Conservation (phyloP, 371 early-diverging fungal species). For the Mucor indicus region DNA sequence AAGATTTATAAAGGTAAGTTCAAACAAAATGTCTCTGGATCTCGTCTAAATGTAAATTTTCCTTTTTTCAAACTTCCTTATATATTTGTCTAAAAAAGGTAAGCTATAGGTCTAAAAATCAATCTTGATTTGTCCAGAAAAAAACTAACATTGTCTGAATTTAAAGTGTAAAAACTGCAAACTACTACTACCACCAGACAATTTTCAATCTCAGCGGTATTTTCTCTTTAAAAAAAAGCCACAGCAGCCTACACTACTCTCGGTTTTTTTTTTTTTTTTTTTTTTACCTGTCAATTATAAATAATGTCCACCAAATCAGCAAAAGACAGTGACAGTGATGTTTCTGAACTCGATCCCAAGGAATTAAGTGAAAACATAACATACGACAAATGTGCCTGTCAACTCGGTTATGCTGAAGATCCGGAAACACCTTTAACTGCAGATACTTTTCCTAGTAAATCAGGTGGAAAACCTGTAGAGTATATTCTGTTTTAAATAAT, state of each 20-base stretch:
- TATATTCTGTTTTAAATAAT: not conserved
- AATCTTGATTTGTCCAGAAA: too few species aligned
- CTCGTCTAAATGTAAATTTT: too few species aligned
- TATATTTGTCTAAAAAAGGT: too few species aligned
- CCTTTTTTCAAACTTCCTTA: too few species aligned
- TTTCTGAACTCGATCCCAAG: constrained; percentile 30
- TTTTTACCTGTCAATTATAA: not conserved
- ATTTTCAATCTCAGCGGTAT: too few species aligned
- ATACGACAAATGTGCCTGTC: constrained; percentile 42
- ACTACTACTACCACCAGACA: too few species aligned
- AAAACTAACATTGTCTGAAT: too few species aligned
- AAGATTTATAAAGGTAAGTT: too few species aligned
- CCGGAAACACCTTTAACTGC: constrained; percentile 59
- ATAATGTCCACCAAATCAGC: constrained; percentile 6
- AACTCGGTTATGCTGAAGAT: constrained; percentile 78
- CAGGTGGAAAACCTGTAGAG: constrained; percentile 86
- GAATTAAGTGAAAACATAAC: constrained; percentile 26
- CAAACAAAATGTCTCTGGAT: too few species aligned
- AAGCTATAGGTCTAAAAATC: too few species aligned
- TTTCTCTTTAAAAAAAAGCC: not conserved
- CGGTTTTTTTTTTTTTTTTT: not conserved
- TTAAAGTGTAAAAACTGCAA: too few species aligned
- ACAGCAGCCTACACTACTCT: not conserved
- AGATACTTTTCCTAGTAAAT: constrained; percentile 79
- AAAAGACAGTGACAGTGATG: constrained; percentile 31